phyloP scores from a whole-genome alignment of 2,329 filamentous ascomycete genomes.

The Talaromyces sp. region DNA sequence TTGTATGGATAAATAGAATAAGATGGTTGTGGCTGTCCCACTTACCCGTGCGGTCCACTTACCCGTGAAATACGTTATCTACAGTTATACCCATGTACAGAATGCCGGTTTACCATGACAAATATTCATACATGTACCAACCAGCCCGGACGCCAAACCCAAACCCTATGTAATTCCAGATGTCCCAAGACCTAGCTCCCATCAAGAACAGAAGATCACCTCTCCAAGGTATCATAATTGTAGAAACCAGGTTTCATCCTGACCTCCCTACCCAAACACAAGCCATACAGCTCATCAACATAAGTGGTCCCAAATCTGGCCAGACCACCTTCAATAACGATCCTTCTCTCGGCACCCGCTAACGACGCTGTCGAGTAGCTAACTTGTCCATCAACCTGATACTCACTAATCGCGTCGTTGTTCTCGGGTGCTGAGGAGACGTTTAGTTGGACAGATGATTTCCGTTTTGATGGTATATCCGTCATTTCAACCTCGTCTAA shows the following conservation, averaged over 20 bases:
- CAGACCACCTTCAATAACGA: constrained; percentile 12
- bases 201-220: not conserved
- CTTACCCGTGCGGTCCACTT: no score
- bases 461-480: not conserved
- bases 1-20: no score
- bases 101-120: not conserved
- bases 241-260: constrained; percentile 12
- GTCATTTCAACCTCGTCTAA: constrained; percentile 12
- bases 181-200: no score
- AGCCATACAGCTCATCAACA: constrained; percentile 16
- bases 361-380: not conserved
- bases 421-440: not conserved
- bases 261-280: constrained; percentile 13
- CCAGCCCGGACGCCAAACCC: not conserved
- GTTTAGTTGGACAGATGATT: not conserved
- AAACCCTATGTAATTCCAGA: not conserved
- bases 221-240: not conserved
- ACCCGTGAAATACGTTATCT: no score
- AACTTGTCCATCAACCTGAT: not conserved
- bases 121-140: not conserved
- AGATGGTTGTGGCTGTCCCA: no score
- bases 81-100: not conserved
- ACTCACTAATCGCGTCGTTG: not conserved
- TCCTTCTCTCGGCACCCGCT: constrained; percentile 2
- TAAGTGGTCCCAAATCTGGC: constrained; percentile 10